These are phyloP conservation scores for Boletus coccyginus DNA, from an alignment of 768 basidiomycete species.

Conservation along the genomic window DNA sequence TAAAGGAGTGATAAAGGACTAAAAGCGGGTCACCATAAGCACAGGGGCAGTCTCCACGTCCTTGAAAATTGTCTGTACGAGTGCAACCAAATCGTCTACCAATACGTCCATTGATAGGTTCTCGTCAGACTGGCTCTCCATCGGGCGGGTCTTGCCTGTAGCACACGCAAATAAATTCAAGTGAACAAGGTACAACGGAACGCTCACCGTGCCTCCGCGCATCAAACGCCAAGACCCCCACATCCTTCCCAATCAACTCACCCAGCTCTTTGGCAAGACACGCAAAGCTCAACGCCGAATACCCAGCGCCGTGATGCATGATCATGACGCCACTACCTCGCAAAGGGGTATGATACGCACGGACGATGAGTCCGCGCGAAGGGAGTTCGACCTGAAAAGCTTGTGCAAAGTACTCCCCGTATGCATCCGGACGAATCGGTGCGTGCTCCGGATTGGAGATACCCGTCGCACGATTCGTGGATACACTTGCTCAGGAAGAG, in stretches of 20 bases:
- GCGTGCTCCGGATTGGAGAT: conserved; percentile 59
- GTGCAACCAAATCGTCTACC: conserved; percentile 66
- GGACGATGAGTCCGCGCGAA: conserved; percentile 57
- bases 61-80: conserved; percentile 70
- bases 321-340: conserved; percentile 64
- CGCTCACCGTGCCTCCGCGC: conserved; percentile 81
- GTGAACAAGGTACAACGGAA: neutral
- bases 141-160: conserved; percentile 27
- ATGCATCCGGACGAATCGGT: conserved; percentile 65
- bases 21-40: conserved; percentile 51
- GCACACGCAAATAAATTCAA: neutral
- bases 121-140: conserved; percentile 21
- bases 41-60: conserved; percentile 62
- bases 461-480: conserved; percentile 26
- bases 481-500: conserved; percentile 27
- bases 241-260: conserved; percentile 59
- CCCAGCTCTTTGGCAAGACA: conserved; percentile 80
- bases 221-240: conserved; percentile 82
- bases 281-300: conserved; percentile 87
- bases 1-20: neutral
- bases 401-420: conserved; percentile 65
- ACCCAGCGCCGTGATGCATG: conserved; percentile 95
- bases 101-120: conserved; percentile 68
- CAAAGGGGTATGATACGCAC: conserved; percentile 84
- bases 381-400: conserved; percentile 77